These are phyloP conservation scores for Endocarpon pusillum DNA, from an alignment of 495 filamentous ascomycete genomes.

Conservation along the genomic window DNA sequence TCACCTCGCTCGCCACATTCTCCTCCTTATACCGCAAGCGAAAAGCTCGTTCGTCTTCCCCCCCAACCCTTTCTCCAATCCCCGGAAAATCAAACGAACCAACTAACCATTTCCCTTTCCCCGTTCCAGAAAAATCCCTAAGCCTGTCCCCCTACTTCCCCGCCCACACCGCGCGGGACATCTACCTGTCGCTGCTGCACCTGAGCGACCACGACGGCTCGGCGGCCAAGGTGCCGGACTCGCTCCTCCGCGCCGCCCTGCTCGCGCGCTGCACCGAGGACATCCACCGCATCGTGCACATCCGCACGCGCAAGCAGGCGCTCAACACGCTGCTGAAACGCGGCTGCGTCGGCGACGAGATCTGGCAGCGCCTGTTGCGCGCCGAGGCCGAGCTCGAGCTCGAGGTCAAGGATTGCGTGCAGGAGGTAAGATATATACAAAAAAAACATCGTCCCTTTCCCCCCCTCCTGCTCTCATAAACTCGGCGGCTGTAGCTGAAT, in stretches of 20 bases:
- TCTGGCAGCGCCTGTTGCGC: conserved; percentile 79
- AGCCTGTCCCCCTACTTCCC: conserved; percentile 86
- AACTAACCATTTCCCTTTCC: background rate
- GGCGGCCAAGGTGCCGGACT: conserved; percentile 59
- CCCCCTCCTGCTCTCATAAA: too few species aligned
- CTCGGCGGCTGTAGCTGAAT: too few species aligned
- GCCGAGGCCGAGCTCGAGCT: conserved; percentile 98
- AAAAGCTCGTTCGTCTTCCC: conserved; percentile 53
- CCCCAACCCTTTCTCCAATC: background rate
- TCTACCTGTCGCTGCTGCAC: conserved; percentile 86
- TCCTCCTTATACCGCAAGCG: conserved; percentile 83
- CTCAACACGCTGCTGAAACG: conserved; percentile 66
- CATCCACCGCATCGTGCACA: conserved; percentile 71
- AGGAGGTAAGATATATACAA: conserved; percentile 78
- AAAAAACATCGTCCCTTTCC: too few species aligned
- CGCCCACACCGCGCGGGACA: conserved; percentile 73
- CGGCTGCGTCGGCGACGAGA: conserved; percentile 86
- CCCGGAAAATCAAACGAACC: background rate
- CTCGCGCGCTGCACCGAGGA: conserved; percentile 80
- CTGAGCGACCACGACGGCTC: conserved; percentile 48
- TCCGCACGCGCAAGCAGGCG: conserved; percentile 71
- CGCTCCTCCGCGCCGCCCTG: conserved; percentile 75
- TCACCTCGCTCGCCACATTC: conserved; percentile 80
- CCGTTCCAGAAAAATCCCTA: conserved; percentile 44
- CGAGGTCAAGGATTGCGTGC: conserved; percentile 81